phyloP scores from a whole-genome alignment of 257 asterid species.

The Rehmannia glutinosa region DNA sequence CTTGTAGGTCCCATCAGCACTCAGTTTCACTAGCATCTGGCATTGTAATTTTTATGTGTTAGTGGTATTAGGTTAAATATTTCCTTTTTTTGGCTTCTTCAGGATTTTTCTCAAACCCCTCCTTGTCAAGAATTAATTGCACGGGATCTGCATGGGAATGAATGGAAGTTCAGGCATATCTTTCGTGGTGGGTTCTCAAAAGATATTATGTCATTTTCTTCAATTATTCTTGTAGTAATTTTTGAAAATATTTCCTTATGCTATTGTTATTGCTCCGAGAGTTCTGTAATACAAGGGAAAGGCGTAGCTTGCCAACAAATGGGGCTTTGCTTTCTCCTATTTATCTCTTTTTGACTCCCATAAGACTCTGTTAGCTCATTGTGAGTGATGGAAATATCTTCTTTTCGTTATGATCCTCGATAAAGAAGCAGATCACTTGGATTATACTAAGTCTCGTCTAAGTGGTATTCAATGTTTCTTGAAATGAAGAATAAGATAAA shows the following conservation, averaged over 20 bases:
- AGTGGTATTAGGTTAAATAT: neutral
- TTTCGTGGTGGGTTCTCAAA: slow-evolving; percentile 74
- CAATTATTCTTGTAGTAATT: neutral
- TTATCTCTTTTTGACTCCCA: neutral
- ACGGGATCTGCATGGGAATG: slow-evolving; percentile 93
- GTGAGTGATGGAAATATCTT: neutral
- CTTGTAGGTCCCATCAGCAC: slow-evolving; percentile 51
- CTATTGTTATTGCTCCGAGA: too few relatives aligned
- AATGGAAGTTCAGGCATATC: slow-evolving; percentile 95
- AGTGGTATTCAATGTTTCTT: too few relatives aligned
- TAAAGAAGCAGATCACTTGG: too few relatives aligned
- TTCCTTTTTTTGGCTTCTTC: slow-evolving; percentile 4
- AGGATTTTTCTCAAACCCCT: slow-evolving; percentile 92
- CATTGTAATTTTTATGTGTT: neutral
- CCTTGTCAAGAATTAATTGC: slow-evolving; percentile 92
- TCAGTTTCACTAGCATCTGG: neutral
- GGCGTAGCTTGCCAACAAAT: too few relatives aligned
- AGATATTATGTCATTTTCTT: neutral
- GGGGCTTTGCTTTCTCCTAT: neutral
- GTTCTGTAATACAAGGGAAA: too few relatives aligned
- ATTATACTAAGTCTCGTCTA: too few relatives aligned
- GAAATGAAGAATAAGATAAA: too few relatives aligned
- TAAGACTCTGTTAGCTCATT: neutral
- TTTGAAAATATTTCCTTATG: neutral
- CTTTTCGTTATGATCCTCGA: neutral